These are phyloP conservation scores for Tolypocladium ovalisporum DNA, from an alignment of 2,329 filamentous ascomycete species.

Conservation along the genomic window DNA sequence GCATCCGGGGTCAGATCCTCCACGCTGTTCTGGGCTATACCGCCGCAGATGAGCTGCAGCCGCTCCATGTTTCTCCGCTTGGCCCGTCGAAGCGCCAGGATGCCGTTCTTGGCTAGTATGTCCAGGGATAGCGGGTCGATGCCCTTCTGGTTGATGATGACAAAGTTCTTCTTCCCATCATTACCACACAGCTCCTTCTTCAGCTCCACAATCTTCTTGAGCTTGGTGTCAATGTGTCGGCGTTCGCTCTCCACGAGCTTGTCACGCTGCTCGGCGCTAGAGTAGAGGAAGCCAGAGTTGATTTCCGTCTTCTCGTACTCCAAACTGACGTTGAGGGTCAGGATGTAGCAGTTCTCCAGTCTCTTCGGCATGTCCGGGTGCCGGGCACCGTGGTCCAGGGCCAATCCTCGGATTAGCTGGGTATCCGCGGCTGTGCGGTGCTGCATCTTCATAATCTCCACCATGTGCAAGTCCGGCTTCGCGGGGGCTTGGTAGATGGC, in stretches of 20 bases:
- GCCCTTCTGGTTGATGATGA: constrained; percentile 98
- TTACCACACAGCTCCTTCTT: constrained; percentile 96
- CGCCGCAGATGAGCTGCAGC: constrained; percentile 87
- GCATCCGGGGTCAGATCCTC: constrained; percentile 82
- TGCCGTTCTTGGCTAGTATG: constrained; percentile 95
- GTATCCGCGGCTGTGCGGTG: constrained; percentile 94
- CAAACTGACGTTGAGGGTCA: constrained; percentile 90
- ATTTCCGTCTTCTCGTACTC: constrained; percentile 99
- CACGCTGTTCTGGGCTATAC: constrained; percentile 86
- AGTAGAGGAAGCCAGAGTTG: constrained; percentile 99
- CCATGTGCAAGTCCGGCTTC: constrained; percentile 97
- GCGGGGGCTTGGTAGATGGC: constrained; percentile 81
- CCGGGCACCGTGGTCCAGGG: constrained; percentile 86
- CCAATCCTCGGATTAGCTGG: constrained; percentile 85
- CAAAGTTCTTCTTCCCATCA: constrained; percentile 89
- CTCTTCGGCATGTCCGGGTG: constrained; percentile 98
- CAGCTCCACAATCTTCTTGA: constrained; percentile 93
- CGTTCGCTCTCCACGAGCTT: constrained; percentile 97
- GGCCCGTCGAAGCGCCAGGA: constrained; percentile 83
- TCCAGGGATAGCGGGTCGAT: constrained; percentile 95
- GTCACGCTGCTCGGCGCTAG: constrained; percentile 88
- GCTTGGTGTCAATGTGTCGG: constrained; percentile 88
- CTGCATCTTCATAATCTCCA: constrained; percentile 99
- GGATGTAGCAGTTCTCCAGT: constrained; percentile 88
- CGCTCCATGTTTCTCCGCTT: constrained; percentile 99